These are phyloP conservation scores for Boletus sp. DNA, from an alignment of 768 basidiomycete species.

Conservation along the genomic window DNA sequence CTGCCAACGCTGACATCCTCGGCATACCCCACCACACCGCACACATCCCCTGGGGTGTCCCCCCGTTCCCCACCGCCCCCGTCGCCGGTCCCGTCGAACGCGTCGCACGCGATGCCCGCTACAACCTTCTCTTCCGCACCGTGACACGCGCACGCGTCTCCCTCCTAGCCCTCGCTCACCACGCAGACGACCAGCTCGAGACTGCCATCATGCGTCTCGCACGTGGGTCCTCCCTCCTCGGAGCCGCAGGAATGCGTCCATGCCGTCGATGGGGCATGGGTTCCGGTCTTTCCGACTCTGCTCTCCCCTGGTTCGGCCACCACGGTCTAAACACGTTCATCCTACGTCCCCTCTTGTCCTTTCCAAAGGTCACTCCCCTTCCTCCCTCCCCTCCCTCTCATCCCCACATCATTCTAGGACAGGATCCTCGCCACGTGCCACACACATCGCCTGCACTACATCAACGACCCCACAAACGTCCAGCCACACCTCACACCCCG, in stretches of 20 bases:
- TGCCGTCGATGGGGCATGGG: constrained; percentile 83
- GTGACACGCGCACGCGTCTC: constrained; percentile 40
- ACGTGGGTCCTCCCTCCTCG: constrained; percentile 51
- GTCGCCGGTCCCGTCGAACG: constrained; percentile 46
- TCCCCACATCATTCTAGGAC: constrained; percentile 43
- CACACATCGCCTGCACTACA: constrained; percentile 55
- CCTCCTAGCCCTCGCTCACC: constrained; percentile 67
- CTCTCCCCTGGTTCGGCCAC: constrained; percentile 42
- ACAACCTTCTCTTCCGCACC: constrained; percentile 44
- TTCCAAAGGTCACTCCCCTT: constrained; percentile 56
- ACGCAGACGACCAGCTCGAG: constrained; percentile 82
- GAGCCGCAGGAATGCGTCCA: constrained; percentile 65
- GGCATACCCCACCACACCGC: constrained; percentile 46
- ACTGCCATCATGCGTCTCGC: constrained; percentile 70
- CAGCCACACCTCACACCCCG: constrained; percentile 69
- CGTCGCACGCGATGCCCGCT: constrained; percentile 57
- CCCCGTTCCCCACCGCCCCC: constrained; percentile 51
- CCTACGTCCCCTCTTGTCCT: constrained; percentile 62
- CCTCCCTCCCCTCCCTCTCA: background rate
- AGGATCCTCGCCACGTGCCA: constrained; percentile 79
- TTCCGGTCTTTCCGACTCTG: constrained; percentile 13
- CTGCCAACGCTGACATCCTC: constrained; percentile 37
- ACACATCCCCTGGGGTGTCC: constrained; percentile 55
- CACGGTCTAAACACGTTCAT: constrained; percentile 68
- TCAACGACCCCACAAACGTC: constrained; percentile 68